Conservation (phyloP, 306 rosid genomes). For the Corylus americana region DNA sequence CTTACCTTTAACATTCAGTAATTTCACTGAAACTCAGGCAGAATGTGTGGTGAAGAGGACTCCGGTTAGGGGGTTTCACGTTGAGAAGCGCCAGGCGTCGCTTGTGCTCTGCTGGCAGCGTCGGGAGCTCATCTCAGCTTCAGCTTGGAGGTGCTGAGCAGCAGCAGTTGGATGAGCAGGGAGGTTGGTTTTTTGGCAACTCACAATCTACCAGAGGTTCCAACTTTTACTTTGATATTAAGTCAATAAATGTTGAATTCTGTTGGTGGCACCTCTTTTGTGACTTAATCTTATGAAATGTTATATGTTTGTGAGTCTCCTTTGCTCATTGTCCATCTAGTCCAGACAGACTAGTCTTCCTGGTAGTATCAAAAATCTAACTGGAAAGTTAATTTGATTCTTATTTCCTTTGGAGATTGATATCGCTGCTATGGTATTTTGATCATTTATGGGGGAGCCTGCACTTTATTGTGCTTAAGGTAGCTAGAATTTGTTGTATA, state of each 20-base stretch:
- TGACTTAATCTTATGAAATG: constrained; percentile 35
- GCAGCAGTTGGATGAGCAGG: constrained; percentile 26
- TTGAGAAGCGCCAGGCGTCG: constrained; percentile 73
- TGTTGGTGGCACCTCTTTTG: constrained; percentile 41
- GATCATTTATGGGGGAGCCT: constrained; percentile 15
- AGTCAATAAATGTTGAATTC: constrained; percentile 43
- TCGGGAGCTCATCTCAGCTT: constrained; percentile 70
- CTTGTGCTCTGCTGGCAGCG: constrained; percentile 82
- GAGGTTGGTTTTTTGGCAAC: constrained; percentile 38
- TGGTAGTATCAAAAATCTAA: constrained; percentile 29
- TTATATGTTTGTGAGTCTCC: constrained; percentile 37
- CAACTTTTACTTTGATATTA: constrained; percentile 36
- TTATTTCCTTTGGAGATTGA: constrained; percentile 37
- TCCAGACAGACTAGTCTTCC: constrained; percentile 36
- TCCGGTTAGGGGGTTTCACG: constrained; percentile 70
- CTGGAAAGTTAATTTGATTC: constrained; percentile 26
- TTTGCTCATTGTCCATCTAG: constrained; percentile 68
- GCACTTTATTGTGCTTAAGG: constrained; percentile 1
- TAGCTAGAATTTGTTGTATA: constrained; percentile 39
- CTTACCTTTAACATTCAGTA: constrained; percentile 71
- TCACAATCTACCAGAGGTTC: constrained; percentile 43
- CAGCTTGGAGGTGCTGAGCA: constrained; percentile 81
- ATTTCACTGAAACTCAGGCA: constrained; percentile 83
- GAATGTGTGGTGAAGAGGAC: constrained; percentile 82
- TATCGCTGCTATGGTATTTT: constrained; percentile 29